Conservation (phyloP, 2,329 filamentous ascomycete species). For the Podosphaera fusca region DNA sequence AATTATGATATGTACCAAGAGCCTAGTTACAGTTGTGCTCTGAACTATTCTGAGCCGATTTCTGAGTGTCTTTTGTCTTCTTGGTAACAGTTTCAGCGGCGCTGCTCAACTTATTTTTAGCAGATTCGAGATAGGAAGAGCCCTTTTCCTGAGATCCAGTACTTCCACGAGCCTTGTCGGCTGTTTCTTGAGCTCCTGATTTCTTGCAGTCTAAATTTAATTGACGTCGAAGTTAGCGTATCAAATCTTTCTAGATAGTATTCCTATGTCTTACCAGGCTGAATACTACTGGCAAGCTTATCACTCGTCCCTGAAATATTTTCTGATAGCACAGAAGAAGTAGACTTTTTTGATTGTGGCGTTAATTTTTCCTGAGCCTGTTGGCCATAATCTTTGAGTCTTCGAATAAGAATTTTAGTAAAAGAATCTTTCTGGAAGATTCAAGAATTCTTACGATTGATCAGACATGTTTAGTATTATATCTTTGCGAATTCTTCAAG, state of each 20-base stretch:
- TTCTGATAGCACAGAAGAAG: constrained; percentile 19
- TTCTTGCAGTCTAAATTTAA: not conserved
- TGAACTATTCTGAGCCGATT: not conserved
- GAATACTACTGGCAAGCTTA: constrained; percentile 22
- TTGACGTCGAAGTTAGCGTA: not conserved
- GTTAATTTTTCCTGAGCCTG: constrained; percentile 26
- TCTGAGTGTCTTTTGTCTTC: not conserved
- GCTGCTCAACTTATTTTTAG: not conserved
- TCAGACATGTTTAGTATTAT: constrained; percentile 23
- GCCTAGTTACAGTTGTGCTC: not conserved
- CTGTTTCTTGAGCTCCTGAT: not conserved
- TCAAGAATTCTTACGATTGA: constrained; percentile 13
- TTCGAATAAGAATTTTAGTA: constrained; percentile 7
- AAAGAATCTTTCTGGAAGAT: constrained; percentile 3
- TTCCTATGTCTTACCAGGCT: constrained; percentile 18
- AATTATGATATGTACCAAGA: not conserved
- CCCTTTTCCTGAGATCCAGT: not conserved
- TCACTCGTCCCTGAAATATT: constrained; percentile 22
- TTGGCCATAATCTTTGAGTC: constrained; percentile 25
- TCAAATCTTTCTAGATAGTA: not conserved
- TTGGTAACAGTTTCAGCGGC: not conserved
- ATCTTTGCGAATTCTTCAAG: constrained; percentile 4
- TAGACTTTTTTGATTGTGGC: constrained; percentile 30
- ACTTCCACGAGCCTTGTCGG: not conserved
- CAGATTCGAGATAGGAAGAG: not conserved